Base-by-base conservation (phyloP, 805 yeast species). In the Millerozyma miso region DNA sequence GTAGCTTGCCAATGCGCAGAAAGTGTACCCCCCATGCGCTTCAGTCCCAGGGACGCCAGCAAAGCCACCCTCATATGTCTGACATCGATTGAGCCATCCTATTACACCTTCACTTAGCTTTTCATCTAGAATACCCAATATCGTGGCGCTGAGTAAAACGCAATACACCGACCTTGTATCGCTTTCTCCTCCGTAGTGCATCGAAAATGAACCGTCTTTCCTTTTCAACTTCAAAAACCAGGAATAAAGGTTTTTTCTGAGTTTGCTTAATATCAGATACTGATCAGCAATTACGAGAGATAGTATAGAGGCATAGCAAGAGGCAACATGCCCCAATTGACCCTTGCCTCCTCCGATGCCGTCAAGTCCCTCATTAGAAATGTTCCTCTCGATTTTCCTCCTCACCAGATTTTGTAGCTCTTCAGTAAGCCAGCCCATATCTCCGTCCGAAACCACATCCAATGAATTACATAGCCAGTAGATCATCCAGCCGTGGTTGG, bases 1-100 rank as follows among this genome's bases (percentile, higher is more conserved):
- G 80, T 76, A 36, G 84, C 95, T 35, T 3, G 71, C 69, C 17
- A 86, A 68, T 0, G 91, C 95, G 67, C 99, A 93, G 60, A 79
- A 93, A 0, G 98, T 80, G 59, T 93, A 95, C 0, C 99, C 99
- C 2, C 97, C 99, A 59, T 93, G 99, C 0, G 98, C 97, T 62
- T 93, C 99, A 4, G 75, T 71, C 15, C 59, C 60, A 0, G 95
- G 93, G 16, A 73, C 71, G 1, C 95, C 96, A 1, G 90, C 88
- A 64, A 91, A 86, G 0, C 99, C 99, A 18, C 99, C 99, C 65
- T 95, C 99, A 58, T 76, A 90, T 0, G 91, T 86, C 62, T 93
- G 99, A 53, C 97, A 88, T 10, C 58, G 50, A 0, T 63, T 52
- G 12, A 93, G 51, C 82, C 89, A 91, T 12, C 74, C 76, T 2